Conservation (phyloP, 169 alveolate genomes). For the Plasmodium vinckei region DNA sequence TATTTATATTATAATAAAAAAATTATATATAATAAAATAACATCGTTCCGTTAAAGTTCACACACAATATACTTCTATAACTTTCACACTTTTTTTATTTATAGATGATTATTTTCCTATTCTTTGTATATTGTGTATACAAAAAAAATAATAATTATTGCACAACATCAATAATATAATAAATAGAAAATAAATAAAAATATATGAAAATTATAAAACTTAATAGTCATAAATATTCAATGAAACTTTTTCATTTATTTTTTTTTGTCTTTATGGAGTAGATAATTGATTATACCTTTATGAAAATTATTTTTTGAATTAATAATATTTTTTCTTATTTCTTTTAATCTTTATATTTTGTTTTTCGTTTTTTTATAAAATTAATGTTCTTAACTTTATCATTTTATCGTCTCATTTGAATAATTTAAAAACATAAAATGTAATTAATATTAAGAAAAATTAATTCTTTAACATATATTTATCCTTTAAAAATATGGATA, state of each 20-base stretch:
- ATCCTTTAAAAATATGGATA: conserved; percentile 6
- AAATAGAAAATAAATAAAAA: not conserved
- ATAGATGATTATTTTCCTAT: conserved; percentile 17
- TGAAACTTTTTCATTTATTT: conserved; percentile 6
- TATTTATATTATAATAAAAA: not conserved
- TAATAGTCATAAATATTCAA: not conserved
- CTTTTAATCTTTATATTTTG: not conserved
- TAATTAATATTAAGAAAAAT: conserved; percentile 13
- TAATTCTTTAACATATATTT: not conserved
- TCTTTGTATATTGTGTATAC: not conserved
- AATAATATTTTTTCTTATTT: conserved; percentile 5
- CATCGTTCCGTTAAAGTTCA: conserved; percentile 11
- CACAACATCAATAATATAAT: not conserved
- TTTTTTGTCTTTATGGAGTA: not conserved
- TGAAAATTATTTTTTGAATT: not conserved
- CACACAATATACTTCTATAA: conserved; percentile 59
- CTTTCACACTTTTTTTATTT: conserved; percentile 11
- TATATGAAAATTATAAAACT: not conserved
- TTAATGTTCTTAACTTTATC: not conserved
- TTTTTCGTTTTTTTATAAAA: not conserved
- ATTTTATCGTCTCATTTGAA: conserved; percentile 13
- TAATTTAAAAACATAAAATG: conserved; percentile 6
- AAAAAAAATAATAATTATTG: not conserved
- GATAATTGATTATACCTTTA: not conserved
- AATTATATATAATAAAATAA: not conserved